These are phyloP conservation scores for Dioszegia crocea DNA, from an alignment of 768 basidiomycete species.

Conservation along the genomic window DNA sequence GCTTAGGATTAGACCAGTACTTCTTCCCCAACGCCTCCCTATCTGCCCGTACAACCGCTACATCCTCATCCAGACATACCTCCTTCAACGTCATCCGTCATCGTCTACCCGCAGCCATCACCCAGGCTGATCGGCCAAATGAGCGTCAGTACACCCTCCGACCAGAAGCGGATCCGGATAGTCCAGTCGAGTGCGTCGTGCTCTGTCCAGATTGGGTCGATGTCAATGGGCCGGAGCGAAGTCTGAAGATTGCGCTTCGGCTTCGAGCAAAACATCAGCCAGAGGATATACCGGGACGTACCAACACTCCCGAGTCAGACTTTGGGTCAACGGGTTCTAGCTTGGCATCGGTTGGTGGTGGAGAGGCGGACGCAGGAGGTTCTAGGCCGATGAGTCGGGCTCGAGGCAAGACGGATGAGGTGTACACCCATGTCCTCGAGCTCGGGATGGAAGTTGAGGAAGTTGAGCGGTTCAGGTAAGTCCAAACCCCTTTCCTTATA, in stretches of 20 bases:
- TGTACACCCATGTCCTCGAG: conserved; percentile 35
- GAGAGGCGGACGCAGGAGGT: not conserved
- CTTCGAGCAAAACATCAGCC: conserved; percentile 21
- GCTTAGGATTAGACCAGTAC: not conserved
- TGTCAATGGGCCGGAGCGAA: conserved; percentile 29
- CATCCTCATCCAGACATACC: conserved; percentile 8
- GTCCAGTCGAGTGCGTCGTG: conserved; percentile 46
- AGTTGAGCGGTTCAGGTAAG: conserved; percentile 37
- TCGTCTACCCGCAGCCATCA: conserved; percentile 11
- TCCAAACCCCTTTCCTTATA: not conserved
- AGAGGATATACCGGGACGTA: not conserved
- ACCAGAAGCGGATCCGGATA: conserved; percentile 23
- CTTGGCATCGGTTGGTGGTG: not conserved
- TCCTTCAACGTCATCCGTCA: conserved; percentile 11
- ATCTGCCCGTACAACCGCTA: not conserved
- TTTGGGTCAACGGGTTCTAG: not conserved
- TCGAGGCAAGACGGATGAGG: conserved; percentile 3
- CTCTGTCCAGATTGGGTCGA: conserved; percentile 46
- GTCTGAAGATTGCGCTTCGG: conserved; percentile 32
- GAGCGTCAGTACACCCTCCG: conserved; percentile 29
- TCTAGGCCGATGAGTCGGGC: not conserved
- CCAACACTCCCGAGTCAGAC: not conserved
- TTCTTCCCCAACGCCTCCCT: conserved; percentile 9
- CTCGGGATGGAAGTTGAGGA: conserved; percentile 49
- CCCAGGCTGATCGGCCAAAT: not conserved